Evolutionary conservation across 805 yeast species (phyloP).

Genomic region (Dipodascopsis uninucleata): DNA sequence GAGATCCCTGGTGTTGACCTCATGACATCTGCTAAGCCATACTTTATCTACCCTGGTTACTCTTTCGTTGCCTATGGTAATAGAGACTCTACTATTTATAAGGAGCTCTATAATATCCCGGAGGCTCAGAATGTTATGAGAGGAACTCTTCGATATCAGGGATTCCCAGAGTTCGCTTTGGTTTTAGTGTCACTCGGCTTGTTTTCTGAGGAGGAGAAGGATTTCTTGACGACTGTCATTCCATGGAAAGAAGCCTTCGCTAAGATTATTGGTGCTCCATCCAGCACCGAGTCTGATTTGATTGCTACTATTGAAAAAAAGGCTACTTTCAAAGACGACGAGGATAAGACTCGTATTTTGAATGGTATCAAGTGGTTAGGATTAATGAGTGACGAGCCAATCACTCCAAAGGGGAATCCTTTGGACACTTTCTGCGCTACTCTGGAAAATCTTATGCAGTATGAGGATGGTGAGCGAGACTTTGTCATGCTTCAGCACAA

Average conservation of each 20-base stretch:
- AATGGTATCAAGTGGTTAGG: conserved; percentile 94
- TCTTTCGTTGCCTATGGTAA: conserved; percentile 95
- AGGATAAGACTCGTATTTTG: conserved; percentile 80
- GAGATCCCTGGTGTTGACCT: conserved; percentile 81
- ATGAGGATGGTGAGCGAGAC: conserved; percentile 92
- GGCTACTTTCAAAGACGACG: conserved; percentile 75
- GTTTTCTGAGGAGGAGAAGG: conserved; percentile 70
- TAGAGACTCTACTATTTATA: conserved; percentile 94
- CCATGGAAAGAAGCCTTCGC: conserved; percentile 91
- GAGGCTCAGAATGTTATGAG: conserved; percentile 96
- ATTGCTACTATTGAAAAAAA: conserved; percentile 69
- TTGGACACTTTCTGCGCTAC: conserved; percentile 96
- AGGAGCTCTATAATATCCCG: conserved; percentile 87
- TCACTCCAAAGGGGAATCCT: conserved; percentile 88
- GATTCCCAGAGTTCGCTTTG: conserved; percentile 97
- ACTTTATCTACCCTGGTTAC: conserved; percentile 92
- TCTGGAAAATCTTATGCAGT: conserved; percentile 92
- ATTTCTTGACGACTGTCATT: conserved; percentile 51
- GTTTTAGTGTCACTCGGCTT: conserved; percentile 92
- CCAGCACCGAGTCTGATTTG: conserved; percentile 68
- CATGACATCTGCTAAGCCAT: conserved; percentile 93
- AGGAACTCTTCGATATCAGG: conserved; percentile 97
- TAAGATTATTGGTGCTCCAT: conserved; percentile 66
- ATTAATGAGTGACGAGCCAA: conserved; percentile 69
- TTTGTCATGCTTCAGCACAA: conserved; percentile 94